phyloP scores from a whole-genome alignment of 2,329 filamentous ascomycete species.

The Dryadomyces quercivorus region DNA sequence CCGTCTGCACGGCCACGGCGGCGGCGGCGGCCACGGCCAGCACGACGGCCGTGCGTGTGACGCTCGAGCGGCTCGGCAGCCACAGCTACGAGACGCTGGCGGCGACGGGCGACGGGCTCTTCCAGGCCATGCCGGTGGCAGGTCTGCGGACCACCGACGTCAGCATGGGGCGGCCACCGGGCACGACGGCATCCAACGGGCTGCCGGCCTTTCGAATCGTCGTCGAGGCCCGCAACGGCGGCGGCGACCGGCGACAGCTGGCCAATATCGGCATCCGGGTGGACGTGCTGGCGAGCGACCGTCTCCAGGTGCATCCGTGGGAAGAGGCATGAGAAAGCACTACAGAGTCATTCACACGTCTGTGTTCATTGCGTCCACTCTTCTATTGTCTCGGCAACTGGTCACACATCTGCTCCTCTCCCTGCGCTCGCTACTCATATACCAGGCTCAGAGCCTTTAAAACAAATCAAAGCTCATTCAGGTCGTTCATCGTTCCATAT shows the following conservation, averaged over 20 bases:
- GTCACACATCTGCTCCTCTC: no score
- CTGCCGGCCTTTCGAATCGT: conserved; percentile 49
- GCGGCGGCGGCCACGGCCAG: conserved; percentile 14
- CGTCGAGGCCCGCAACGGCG: conserved; percentile 65
- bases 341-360: not conserved
- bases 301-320: conserved; percentile 31
- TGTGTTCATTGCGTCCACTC: not conserved
- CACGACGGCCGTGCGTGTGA: conserved; percentile 46
- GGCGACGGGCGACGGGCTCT: conserved; percentile 59
- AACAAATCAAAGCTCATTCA: not conserved
- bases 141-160: conserved; percentile 17
- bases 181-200: conserved; percentile 29
- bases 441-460: not conserved
- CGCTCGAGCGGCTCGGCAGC: conserved; percentile 54
- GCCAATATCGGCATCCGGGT: conserved; percentile 33
- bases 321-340: conserved; percentile 15
- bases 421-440: no score
- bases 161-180: conserved; percentile 2
- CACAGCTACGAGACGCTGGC: conserved; percentile 46
- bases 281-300: conserved; percentile 38
- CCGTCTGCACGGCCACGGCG: conserved; percentile 14
- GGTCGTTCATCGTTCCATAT: not conserved
- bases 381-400: not conserved
- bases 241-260: conserved; percentile 29
- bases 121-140: conserved; percentile 48